phyloP scores from a whole-genome alignment of 257 asterid species.

The Fraxinus excelsior region DNA sequence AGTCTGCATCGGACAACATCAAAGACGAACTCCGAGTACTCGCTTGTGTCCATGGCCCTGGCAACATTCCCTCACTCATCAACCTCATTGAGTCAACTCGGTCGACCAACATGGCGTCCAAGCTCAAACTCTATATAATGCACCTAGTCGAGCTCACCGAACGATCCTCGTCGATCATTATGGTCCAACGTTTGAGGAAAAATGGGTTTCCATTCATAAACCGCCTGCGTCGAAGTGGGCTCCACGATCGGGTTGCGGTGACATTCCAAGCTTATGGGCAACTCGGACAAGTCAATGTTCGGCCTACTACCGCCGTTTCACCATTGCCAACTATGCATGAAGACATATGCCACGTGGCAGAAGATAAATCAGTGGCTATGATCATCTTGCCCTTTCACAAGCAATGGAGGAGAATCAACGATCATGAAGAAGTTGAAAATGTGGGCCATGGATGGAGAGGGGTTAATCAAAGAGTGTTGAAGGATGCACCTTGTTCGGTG shows the following conservation, averaged over 20 bases:
- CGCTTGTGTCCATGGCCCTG: constrained; percentile 52
- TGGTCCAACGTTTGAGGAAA: constrained; percentile 41
- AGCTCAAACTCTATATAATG: constrained; percentile 49
- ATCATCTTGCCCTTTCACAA: constrained; percentile 44
- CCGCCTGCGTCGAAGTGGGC: constrained; percentile 31
- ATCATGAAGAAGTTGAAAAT: constrained; percentile 31
- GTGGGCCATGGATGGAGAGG: constrained; percentile 39
- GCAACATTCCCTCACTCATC: constrained; percentile 43
- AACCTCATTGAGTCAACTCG: constrained; percentile 47
- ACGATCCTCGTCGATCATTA: constrained; percentile 55
- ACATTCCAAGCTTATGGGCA: constrained; percentile 35
- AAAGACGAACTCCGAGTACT: constrained; percentile 44
- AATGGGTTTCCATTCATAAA: constrained; percentile 46
- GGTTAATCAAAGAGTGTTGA: constrained; percentile 38
- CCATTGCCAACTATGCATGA: constrained; percentile 46
- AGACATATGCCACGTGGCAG: constrained; percentile 49
- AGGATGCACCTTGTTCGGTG: constrained; percentile 42
- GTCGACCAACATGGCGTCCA: constrained; percentile 32
- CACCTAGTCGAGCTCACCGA: constrained; percentile 57
- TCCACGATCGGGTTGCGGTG: constrained; percentile 35
- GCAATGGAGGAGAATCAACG: constrained; percentile 33
- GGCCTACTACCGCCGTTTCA: constrained; percentile 36
- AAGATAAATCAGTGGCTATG: constrained; percentile 34
- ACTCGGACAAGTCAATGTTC: constrained; percentile 30
- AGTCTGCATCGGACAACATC: constrained; percentile 5